Evolutionary conservation across 257 asterid genomes (phyloP).

Genomic region (Lycium ferocissimum): DNA sequence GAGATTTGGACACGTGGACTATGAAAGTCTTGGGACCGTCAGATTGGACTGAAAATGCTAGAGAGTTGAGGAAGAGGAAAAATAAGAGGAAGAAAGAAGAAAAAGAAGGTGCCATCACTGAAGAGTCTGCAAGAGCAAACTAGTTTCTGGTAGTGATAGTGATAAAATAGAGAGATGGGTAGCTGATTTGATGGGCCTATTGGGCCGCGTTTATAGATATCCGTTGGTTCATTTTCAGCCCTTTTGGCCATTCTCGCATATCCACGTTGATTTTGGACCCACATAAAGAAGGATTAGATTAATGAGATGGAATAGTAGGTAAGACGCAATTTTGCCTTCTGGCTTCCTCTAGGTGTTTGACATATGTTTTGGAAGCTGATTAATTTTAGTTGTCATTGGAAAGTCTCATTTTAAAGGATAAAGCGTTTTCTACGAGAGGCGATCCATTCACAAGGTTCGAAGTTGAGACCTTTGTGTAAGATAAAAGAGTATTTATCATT

Average conservation of each 20-base stretch:
- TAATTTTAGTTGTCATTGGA: too few species aligned
- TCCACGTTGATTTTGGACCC: background rate
- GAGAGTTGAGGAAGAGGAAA: slow-evolving; percentile 27
- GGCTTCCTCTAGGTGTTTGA: too few species aligned
- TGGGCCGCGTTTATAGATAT: background rate
- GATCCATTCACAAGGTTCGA: too few species aligned
- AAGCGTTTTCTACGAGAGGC: too few species aligned
- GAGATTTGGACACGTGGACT: slow-evolving; percentile 70
- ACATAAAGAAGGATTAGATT: background rate
- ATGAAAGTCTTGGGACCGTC: slow-evolving; percentile 67
- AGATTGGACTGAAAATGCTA: slow-evolving; percentile 35
- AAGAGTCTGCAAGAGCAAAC: background rate
- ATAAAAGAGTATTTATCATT: too few species aligned
- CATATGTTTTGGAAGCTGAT: too few species aligned
- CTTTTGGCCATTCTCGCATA: background rate
- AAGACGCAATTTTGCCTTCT: too few species aligned
- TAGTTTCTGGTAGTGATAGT: background rate
- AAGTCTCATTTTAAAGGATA: too few species aligned
- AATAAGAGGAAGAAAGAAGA: slow-evolving; percentile 31
- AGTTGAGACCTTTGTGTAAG: too few species aligned
- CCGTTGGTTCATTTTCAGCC: background rate
- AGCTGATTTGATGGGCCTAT: background rate
- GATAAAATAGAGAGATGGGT: background rate
- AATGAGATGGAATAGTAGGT: background rate
- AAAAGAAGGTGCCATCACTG: slow-evolving; percentile 33